These are phyloP conservation scores for Asterophora lycoperdoides DNA, from an alignment of 768 basidiomycete genomes.

Conservation along the genomic window DNA sequence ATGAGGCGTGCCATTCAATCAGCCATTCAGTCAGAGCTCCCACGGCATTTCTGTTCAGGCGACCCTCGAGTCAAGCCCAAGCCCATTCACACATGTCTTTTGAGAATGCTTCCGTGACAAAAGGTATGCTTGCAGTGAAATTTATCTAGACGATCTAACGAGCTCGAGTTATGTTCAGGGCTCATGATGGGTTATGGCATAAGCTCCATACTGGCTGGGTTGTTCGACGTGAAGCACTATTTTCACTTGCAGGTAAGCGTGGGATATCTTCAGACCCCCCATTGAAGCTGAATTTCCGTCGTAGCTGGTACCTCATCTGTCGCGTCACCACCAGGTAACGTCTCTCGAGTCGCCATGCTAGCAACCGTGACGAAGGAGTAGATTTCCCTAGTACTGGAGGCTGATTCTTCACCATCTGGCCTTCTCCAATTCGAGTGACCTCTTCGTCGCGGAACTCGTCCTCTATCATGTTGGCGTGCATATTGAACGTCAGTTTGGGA, in stretches of 20 bases:
- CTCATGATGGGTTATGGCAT: constrained; percentile 71
- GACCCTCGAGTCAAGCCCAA: too few species aligned
- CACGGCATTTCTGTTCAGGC: constrained; percentile 3
- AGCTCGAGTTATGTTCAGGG: constrained; percentile 42
- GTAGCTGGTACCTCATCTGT: constrained; percentile 84
- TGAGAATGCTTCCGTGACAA: constrained; percentile 78
- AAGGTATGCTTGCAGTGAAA: constrained; percentile 45
- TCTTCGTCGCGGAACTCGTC: constrained; percentile 71
- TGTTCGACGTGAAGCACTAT: constrained; percentile 88
- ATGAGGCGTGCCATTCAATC: too few species aligned
- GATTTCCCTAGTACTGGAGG: constrained; percentile 74
- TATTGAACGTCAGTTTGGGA: constrained; percentile 84
- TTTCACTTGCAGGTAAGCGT: constrained; percentile 71
- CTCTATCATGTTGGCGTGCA: constrained; percentile 67
- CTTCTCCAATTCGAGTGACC: constrained; percentile 81
- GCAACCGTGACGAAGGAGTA: constrained; percentile 25
- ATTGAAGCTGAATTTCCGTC: constrained; percentile 10
- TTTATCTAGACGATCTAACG: neutral
- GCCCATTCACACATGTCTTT: constrained; percentile 55
- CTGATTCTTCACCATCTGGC: constrained; percentile 68
- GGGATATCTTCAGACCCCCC: constrained; percentile 6
- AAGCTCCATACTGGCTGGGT: constrained; percentile 66
- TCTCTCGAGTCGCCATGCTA: constrained; percentile 4
- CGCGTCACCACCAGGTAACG: constrained; percentile 81
- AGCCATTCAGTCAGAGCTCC: constrained; percentile 4